Percentiles rank a stretch among this genome's conserved stretches.
These are phyloP conservation scores for Pythium rhizo-oryzae DNA, from an alignment of 352 stramenopile species.

Conservation along the genomic window DNA sequence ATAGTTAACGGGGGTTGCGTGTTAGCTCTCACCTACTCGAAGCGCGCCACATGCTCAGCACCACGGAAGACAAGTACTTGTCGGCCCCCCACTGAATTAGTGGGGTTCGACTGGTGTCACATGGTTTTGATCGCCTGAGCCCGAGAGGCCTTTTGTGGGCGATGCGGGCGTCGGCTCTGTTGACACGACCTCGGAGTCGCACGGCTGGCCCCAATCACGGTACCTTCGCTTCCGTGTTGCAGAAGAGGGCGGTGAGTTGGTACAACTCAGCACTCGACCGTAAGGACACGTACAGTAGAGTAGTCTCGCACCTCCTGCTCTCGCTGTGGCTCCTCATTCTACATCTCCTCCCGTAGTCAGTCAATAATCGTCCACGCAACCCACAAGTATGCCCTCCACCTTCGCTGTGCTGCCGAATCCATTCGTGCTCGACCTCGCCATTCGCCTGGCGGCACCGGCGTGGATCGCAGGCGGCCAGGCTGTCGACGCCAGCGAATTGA, in stretches of 20 bases:
- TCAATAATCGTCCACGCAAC: neutral
- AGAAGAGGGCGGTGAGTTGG: neutral
- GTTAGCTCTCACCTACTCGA: neutral
- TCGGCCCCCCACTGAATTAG: neutral
- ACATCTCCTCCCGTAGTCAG: neutral
- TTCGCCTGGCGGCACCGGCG: neutral
- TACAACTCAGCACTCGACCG: neutral
- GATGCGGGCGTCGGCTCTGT: neutral
- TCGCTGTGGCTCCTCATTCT: slow-evolving; percentile 6
- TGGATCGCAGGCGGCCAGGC: neutral
- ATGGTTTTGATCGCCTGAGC: slow-evolving; percentile 11
- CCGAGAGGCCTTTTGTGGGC: neutral
- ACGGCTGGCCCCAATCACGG: neutral
- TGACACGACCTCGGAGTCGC: neutral
- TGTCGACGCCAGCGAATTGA: neutral
- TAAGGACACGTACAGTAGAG: neutral
- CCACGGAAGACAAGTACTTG: neutral
- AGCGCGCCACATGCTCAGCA: neutral
- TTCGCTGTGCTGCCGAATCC: slow-evolving; percentile 8
- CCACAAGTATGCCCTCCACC: slow-evolving; percentile 15
- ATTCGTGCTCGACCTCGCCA: neutral
- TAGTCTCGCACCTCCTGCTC: neutral
- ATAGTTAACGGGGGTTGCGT: too few species aligned
- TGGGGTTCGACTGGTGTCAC: neutral
- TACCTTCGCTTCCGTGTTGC: neutral